These are phyloP conservation scores for Naganishia sp. DNA, from an alignment of 1,284 basidiomycete genomes.

Conservation along the genomic window DNA sequence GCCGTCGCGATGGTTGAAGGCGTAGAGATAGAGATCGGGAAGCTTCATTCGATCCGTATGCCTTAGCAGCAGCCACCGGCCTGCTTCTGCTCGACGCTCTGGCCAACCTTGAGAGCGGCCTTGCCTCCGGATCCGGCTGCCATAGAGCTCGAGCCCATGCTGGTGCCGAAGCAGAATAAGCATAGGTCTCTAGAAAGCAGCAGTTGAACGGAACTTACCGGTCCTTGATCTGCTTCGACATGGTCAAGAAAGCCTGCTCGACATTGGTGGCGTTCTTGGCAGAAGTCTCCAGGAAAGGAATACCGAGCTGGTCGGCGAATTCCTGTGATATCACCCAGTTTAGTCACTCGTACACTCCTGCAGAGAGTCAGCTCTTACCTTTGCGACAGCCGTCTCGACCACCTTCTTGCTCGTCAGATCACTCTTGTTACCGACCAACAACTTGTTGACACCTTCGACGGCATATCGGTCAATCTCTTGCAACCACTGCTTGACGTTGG, in stretches of 20 bases:
- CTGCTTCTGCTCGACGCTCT: slow-evolving; percentile 72
- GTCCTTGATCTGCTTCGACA: slow-evolving; percentile 99
- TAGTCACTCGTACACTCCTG: no score
- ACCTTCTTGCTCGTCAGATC: slow-evolving; percentile 98
- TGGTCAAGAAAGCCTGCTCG: slow-evolving; percentile 98
- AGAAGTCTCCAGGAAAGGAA: slow-evolving; percentile 98
- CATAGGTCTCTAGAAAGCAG: background rate
- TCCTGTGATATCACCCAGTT: slow-evolving; percentile 59
- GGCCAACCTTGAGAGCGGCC: slow-evolving; percentile 63
- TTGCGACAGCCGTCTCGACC: slow-evolving; percentile 94
- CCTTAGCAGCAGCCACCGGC: slow-evolving; percentile 72
- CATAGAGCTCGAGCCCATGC: slow-evolving; percentile 59
- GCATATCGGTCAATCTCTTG: slow-evolving; percentile 99
- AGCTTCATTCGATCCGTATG: background rate
- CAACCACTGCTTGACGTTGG: slow-evolving; percentile 99
- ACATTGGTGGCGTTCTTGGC: slow-evolving; percentile 99
- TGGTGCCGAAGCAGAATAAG: slow-evolving; percentile 33
- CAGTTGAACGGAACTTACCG: slow-evolving; percentile 51
- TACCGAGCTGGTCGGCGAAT: slow-evolving; percentile 91
- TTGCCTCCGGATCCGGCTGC: slow-evolving; percentile 56
- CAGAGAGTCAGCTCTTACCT: slow-evolving; percentile 60
- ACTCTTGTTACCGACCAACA: slow-evolving; percentile 97
- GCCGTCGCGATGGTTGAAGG: no score
- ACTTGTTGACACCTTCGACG: slow-evolving; percentile 97
- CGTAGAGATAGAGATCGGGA: background rate